Evolutionary conservation across 2,329 filamentous ascomycete species (phyloP).

Genomic region (Arachnomyces sp.): DNA sequence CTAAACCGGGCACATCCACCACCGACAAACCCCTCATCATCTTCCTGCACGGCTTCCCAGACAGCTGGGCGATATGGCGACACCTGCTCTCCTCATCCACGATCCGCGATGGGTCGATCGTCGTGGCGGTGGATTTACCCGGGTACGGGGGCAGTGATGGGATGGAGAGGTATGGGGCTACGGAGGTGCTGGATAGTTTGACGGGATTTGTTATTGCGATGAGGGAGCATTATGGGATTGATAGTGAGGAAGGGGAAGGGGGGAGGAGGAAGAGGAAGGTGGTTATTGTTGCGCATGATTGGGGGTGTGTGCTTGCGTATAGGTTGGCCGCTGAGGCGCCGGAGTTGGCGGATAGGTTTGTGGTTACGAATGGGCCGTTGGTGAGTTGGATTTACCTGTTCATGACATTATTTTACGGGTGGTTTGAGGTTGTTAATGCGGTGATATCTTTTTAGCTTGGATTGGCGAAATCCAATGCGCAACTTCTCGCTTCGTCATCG

Average conservation of each 20-base stretch:
- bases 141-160: constrained; percentile 52
- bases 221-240: constrained; percentile 38
- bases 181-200: constrained; percentile 45
- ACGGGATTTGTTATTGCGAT: constrained; percentile 46
- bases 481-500: constrained; percentile 33
- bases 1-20: constrained; percentile 14
- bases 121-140: constrained; percentile 51
- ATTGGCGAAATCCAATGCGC: constrained; percentile 35
- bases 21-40: constrained; percentile 37
- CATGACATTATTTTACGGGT: constrained; percentile 1
- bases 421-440: not conserved
- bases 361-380: constrained; percentile 46
- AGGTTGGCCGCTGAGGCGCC: constrained; percentile 52
- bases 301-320: constrained; percentile 46
- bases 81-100: constrained; percentile 36
- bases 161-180: constrained; percentile 41
- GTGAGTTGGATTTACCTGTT: constrained; percentile 28
- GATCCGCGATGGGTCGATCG: constrained; percentile 31
- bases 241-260: constrained; percentile 15
- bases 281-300: constrained; percentile 47
- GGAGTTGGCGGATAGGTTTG: constrained; percentile 47
- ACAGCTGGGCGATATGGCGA: constrained; percentile 49
- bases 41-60: constrained; percentile 53
- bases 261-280: constrained; percentile 33
- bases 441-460: constrained; percentile 25